These are phyloP conservation scores for Phytophthora vignae DNA, from an alignment of 352 stramenopile species.

Conservation along the genomic window DNA sequence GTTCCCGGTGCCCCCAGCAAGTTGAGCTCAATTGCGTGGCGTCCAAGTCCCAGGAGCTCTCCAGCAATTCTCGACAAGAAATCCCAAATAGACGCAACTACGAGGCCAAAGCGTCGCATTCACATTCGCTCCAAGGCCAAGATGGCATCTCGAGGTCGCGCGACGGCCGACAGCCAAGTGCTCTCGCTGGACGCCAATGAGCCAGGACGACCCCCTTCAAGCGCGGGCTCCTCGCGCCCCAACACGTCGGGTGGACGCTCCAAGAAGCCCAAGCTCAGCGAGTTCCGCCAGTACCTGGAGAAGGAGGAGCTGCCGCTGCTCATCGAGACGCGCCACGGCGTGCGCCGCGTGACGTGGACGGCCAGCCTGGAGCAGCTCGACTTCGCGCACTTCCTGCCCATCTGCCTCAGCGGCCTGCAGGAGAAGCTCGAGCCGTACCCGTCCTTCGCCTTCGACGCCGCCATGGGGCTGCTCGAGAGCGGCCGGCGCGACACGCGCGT, in stretches of 20 bases:
- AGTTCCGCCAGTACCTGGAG: slow-evolving; percentile 80
- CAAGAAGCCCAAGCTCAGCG: slow-evolving; percentile 67
- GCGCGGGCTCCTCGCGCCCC: slow-evolving; percentile 29
- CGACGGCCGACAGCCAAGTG: slow-evolving; percentile 50
- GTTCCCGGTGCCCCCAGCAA: no score
- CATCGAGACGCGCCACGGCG: slow-evolving; percentile 55
- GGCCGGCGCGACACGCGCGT: slow-evolving; percentile 57
- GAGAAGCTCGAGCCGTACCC: slow-evolving; percentile 78
- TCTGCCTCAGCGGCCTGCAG: slow-evolving; percentile 80
- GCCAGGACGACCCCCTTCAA: slow-evolving; percentile 5
- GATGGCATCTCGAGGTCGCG: slow-evolving; percentile 29
- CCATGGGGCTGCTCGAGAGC: slow-evolving; percentile 70
- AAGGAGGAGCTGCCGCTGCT: slow-evolving; percentile 67
- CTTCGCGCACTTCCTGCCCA: slow-evolving; percentile 70
- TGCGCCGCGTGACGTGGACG: slow-evolving; percentile 67
- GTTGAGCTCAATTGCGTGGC: no score
- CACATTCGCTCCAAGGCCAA: background rate
- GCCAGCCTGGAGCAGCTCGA: slow-evolving; percentile 63
- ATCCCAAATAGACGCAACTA: background rate
- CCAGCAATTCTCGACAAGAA: no score
- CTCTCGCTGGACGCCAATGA: slow-evolving; percentile 55
- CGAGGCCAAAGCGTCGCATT: slow-evolving; percentile 1
- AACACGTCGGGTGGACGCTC: slow-evolving; percentile 59
- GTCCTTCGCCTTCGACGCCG: slow-evolving; percentile 73
- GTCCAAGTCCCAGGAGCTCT: no score